Conservation (phyloP, 2,329 filamentous ascomycete species). For the Aspergillus eucalypticola region DNA sequence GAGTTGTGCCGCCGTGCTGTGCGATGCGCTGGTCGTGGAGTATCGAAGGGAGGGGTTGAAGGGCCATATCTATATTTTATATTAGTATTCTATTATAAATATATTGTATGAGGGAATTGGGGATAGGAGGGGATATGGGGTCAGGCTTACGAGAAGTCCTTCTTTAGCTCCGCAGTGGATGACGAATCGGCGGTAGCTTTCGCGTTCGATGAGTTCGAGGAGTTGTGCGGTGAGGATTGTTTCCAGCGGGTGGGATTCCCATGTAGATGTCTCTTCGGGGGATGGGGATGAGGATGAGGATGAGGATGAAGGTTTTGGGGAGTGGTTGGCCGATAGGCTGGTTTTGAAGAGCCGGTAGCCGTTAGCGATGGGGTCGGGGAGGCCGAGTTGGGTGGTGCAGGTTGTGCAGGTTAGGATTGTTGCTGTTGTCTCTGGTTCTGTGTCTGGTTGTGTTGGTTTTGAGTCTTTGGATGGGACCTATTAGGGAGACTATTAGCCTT, state of each 20-base stretch:
- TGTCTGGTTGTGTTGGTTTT: slow-evolving; percentile 12
- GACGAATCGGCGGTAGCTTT: slow-evolving; percentile 58
- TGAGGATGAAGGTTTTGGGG: neutral
- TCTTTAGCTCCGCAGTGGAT: slow-evolving; percentile 41
- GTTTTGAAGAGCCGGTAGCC: slow-evolving; percentile 56
- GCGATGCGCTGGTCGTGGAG: slow-evolving; percentile 47
- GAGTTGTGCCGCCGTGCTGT: slow-evolving; percentile 42
- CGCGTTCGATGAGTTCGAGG: slow-evolving; percentile 56
- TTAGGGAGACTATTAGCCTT: slow-evolving; percentile 12
- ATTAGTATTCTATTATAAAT: neutral
- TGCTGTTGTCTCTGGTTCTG: slow-evolving; percentile 29
- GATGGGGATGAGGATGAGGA: no score
- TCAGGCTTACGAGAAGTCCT: slow-evolving; percentile 40
- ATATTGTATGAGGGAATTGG: neutral
- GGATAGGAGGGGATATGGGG: no score
- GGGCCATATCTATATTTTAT: slow-evolving; percentile 52
- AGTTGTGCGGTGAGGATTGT: slow-evolving; percentile 56
- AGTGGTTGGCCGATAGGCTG: slow-evolving; percentile 34
- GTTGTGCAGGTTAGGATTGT: slow-evolving; percentile 31
- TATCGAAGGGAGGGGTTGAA: slow-evolving; percentile 62
- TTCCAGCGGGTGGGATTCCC: slow-evolving; percentile 38
- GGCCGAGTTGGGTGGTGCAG: slow-evolving; percentile 35
- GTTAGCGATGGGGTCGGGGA: slow-evolving; percentile 43
- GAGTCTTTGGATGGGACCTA: neutral
- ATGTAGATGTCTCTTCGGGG: slow-evolving; percentile 26